Percentiles rank a stretch among this genome's conserved stretches.
Evolutionary conservation across 768 basidiomycete species (phyloP).

Genomic region (Collybiopsis confluens): DNA sequence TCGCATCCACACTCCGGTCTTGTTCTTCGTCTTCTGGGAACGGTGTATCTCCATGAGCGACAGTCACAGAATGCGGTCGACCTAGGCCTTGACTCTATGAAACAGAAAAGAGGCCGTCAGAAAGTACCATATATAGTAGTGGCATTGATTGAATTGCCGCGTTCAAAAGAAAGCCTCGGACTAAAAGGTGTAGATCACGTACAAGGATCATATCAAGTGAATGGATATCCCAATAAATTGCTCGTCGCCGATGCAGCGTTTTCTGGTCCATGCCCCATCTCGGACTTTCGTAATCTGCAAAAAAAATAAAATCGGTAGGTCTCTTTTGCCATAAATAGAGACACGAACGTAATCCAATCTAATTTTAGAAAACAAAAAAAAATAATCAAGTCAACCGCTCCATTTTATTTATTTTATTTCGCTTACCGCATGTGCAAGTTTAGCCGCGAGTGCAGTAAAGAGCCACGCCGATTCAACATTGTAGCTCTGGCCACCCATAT

Average conservation of each 20-base stretch:
- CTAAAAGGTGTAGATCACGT: too few species aligned
- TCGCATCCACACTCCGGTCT: slow-evolving; percentile 6
- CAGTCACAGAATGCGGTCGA: slow-evolving; percentile 27
- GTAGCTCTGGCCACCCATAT: slow-evolving; percentile 12
- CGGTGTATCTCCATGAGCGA: slow-evolving; percentile 31
- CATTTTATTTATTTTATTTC: neutral
- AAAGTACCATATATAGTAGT: too few species aligned
- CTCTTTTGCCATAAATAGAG: too few species aligned
- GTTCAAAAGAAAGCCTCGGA: too few species aligned
- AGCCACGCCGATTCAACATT: slow-evolving; percentile 30
- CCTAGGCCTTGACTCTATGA: slow-evolving; percentile 28
- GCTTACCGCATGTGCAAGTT: slow-evolving; percentile 29
- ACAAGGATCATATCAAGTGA: slow-evolving; percentile 37
- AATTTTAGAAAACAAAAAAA: neutral
- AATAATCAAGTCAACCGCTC: neutral
- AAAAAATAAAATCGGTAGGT: neutral
- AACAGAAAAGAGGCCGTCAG: too few species aligned
- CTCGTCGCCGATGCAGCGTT: slow-evolving; percentile 35
- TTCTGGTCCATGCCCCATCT: slow-evolving; percentile 37
- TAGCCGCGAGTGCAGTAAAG: slow-evolving; percentile 23
- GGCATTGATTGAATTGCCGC: too few species aligned
- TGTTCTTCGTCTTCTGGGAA: slow-evolving; percentile 25
- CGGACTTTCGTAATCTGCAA: slow-evolving; percentile 42
- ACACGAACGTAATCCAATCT: slow-evolving; percentile 2
- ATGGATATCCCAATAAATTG: slow-evolving; percentile 44